phyloP scores from a whole-genome alignment of 192 early-diverging fungal species.

The Haplosporangium gracile region DNA sequence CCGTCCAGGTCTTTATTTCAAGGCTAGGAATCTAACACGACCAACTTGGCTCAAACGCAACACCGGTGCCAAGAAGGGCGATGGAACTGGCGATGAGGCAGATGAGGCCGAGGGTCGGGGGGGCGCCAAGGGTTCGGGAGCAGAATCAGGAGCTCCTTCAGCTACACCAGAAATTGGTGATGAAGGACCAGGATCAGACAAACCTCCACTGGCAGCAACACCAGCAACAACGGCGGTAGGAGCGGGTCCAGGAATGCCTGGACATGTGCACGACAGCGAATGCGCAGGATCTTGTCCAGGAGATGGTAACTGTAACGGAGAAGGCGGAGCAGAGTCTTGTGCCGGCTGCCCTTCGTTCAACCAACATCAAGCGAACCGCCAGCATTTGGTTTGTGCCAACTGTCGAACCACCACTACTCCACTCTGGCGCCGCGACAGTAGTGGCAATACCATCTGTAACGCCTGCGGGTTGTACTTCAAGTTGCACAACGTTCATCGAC shows the following conservation, averaged over 20 bases:
- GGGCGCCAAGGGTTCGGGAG: background rate
- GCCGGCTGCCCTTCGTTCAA: constrained; percentile 84
- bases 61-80: constrained; percentile 33
- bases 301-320: constrained; percentile 82
- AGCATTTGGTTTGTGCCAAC: constrained; percentile 75
- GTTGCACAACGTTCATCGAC: constrained; percentile 85
- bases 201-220: background rate
- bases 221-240: background rate
- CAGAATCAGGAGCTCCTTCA: background rate
- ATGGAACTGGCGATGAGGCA: constrained; percentile 10
- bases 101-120: constrained; percentile 22
- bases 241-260: constrained; percentile 5
- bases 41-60: constrained; percentile 69
- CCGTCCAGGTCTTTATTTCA: constrained; percentile 63
- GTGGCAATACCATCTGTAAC: constrained; percentile 84
- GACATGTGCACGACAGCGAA: constrained; percentile 34
- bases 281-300: constrained; percentile 77
- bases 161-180: background rate
- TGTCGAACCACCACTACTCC: constrained; percentile 85
- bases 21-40: constrained; percentile 67
- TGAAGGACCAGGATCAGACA: constrained; percentile 13
- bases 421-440: constrained; percentile 82
- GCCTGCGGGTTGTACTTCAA: constrained; percentile 89
- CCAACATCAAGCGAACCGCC: constrained; percentile 71
- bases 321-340: constrained; percentile 78